Percentiles rank a stretch among this genome's conserved stretches.
Conservation (phyloP, 179 eudicot genomes). For the Beta macrorhiza region DNA sequence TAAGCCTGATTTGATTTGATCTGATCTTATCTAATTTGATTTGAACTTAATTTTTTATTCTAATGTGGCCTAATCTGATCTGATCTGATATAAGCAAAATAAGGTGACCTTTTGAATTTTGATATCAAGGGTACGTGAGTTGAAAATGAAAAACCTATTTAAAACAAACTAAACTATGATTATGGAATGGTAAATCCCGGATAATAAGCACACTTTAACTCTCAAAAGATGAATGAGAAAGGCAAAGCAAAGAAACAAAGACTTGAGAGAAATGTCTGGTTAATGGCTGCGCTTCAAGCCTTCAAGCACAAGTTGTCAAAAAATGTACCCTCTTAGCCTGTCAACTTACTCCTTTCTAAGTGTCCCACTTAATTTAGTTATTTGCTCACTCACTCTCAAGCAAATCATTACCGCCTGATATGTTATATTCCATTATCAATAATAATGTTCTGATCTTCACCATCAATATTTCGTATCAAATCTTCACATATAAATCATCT, state of each 20-base stretch:
- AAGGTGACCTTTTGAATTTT: too few relatives aligned
- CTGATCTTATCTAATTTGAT: too few relatives aligned
- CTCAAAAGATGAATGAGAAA: background rate
- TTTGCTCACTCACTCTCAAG: conserved; percentile 1
- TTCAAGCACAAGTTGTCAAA: conserved; percentile 9
- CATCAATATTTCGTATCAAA: background rate
- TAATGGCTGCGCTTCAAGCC: conserved; percentile 8
- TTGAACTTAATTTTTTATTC: too few relatives aligned
- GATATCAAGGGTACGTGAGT: too few relatives aligned
- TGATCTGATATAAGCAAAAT: too few relatives aligned
- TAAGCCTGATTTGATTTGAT: too few relatives aligned
- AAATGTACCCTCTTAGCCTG: conserved; percentile 11
- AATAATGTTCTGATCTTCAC: conserved; percentile 1
- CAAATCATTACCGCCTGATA: conserved; percentile 1
- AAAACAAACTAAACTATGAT: too few relatives aligned
- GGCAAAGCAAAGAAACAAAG: conserved; percentile 7
- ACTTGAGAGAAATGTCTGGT: background rate
- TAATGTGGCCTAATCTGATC: too few relatives aligned
- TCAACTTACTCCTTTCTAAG: conserved; percentile 1
- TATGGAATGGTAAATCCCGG: too few relatives aligned
- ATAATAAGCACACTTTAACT: background rate
- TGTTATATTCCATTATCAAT: background rate
- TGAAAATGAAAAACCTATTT: too few relatives aligned
- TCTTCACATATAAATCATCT: conserved; percentile 4
- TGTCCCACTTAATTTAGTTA: background rate